These are phyloP conservation scores for Lupinus albus DNA, from an alignment of 306 rosid genomes.

Conservation along the genomic window DNA sequence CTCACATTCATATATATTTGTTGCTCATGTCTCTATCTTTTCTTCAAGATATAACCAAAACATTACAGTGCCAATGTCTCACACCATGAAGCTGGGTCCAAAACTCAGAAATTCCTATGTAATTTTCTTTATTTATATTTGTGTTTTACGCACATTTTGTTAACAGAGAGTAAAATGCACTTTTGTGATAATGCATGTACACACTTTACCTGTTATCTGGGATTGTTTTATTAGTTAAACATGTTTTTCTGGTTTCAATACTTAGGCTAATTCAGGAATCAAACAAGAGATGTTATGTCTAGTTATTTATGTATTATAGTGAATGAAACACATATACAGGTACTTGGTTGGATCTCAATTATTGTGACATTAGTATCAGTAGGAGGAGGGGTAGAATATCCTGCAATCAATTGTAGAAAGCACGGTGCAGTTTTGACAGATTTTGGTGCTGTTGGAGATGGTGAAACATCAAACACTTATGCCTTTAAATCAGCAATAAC, in stretches of 20 bases:
- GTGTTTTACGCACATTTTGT: neutral
- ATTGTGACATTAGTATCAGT: conserved; percentile 35
- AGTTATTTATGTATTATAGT: no score
- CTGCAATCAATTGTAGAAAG: conserved; percentile 51
- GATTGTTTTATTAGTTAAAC: neutral
- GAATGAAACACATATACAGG: neutral
- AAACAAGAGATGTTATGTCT: no score
- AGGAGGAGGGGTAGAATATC: conserved; percentile 28
- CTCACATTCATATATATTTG: neutral
- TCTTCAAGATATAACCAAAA: conserved; percentile 13
- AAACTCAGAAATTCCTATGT: conserved; percentile 35
- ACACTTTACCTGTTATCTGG: neutral
- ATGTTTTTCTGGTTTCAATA: neutral
- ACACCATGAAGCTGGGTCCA: conserved; percentile 31
- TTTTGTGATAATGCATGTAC: neutral
- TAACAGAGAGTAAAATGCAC: neutral
- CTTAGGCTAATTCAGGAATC: no score
- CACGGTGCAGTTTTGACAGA: conserved; percentile 60
- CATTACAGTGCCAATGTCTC: neutral
- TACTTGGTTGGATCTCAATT: neutral
- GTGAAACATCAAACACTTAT: conserved; percentile 59
- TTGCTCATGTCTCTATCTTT: neutral
- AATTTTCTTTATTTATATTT: neutral
- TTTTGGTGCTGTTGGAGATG: conserved; percentile 74
- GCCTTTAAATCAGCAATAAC: conserved; percentile 57